These are phyloP conservation scores for Ascochyta clinopodiicola DNA, from an alignment of 2,329 filamentous ascomycete species.

Conservation along the genomic window DNA sequence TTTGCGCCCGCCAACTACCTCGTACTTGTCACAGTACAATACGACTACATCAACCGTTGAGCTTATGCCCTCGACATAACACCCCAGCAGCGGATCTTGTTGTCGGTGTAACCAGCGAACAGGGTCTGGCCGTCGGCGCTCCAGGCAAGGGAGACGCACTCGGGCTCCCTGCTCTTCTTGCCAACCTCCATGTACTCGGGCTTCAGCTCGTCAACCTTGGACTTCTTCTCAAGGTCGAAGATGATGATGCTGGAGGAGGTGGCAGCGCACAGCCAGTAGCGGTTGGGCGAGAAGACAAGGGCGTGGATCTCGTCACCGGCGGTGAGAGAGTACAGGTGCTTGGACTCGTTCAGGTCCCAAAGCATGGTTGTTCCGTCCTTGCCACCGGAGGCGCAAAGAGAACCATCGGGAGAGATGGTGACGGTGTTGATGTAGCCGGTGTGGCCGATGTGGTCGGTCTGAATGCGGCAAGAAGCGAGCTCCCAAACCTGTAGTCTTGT, in stretches of 20 bases:
- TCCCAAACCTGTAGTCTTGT: constrained; percentile 84
- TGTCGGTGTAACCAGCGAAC: constrained; percentile 99
- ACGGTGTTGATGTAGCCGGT: constrained; percentile 99
- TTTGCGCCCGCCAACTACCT: constrained; percentile 36
- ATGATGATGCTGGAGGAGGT: constrained; percentile 99
- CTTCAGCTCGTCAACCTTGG: constrained; percentile 99
- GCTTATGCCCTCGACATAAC: constrained; percentile 51
- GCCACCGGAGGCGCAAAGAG: constrained; percentile 97
- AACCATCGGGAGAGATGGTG: constrained; percentile 99
- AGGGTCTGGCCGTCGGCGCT: constrained; percentile 97
- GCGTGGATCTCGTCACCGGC: constrained; percentile 99
- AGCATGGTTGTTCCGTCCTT: constrained; percentile 99
- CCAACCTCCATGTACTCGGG: constrained; percentile 93
- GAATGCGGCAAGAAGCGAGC: constrained; percentile 97
- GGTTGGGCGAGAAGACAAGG: constrained; percentile 99
- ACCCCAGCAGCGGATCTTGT: constrained; percentile 66
- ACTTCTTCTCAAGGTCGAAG: constrained; percentile 99
- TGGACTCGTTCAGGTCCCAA: constrained; percentile 99
- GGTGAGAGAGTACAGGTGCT: constrained; percentile 99
- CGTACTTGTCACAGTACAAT: constrained; percentile 28
- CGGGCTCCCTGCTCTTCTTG: constrained; percentile 99
- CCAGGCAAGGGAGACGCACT: constrained; percentile 98
- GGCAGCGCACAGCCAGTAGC: constrained; percentile 99
- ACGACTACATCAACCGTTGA: constrained; percentile 21
- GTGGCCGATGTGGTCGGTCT: constrained; percentile 99